Conservation (phyloP, 768 basidiomycete species). For the Heimioporus sp. region DNA sequence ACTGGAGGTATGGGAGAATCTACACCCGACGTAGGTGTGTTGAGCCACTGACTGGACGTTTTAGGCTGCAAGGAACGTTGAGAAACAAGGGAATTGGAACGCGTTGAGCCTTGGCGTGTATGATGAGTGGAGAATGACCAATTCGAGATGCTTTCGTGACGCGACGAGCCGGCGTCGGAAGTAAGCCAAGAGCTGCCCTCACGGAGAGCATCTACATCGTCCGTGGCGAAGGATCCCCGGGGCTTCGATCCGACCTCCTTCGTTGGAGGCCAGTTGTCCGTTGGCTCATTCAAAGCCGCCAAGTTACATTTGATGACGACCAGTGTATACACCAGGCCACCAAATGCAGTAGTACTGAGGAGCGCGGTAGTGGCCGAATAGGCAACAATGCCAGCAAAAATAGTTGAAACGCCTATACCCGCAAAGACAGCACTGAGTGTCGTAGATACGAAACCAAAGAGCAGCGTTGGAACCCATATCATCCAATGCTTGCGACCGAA, state of each 20-base stretch:
- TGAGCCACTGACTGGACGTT: slow-evolving; percentile 67
- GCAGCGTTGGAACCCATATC: slow-evolving; percentile 62
- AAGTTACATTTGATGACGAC: slow-evolving; percentile 66
- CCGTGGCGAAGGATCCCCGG: slow-evolving; percentile 63
- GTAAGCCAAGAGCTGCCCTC: slow-evolving; percentile 85
- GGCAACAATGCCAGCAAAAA: slow-evolving; percentile 60
- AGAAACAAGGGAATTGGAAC: slow-evolving; percentile 20
- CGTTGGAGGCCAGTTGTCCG: slow-evolving; percentile 61
- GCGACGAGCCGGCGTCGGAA: slow-evolving; percentile 53
- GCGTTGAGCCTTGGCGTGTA: slow-evolving; percentile 32
- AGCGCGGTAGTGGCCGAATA: slow-evolving; percentile 55
- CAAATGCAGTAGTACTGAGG: slow-evolving; percentile 52
- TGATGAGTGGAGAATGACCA: slow-evolving; percentile 76
- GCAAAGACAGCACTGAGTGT: slow-evolving; percentile 57
- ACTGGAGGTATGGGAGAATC: slow-evolving; percentile 53
- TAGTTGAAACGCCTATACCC: slow-evolving; percentile 46
- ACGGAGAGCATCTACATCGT: slow-evolving; percentile 69
- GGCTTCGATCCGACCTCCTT: slow-evolving; percentile 51
- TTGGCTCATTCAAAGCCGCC: slow-evolving; percentile 47
- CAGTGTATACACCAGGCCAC: slow-evolving; percentile 60
- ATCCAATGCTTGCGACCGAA: slow-evolving; percentile 74
- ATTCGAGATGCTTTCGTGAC: slow-evolving; percentile 56
- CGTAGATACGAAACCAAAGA: slow-evolving; percentile 57
- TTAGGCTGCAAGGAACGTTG: slow-evolving; percentile 39
- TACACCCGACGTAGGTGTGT: slow-evolving; percentile 39